Evolutionary conservation across 2,329 filamentous ascomycete species (phyloP).

Genomic region (Ophiostoma quercus): DNA sequence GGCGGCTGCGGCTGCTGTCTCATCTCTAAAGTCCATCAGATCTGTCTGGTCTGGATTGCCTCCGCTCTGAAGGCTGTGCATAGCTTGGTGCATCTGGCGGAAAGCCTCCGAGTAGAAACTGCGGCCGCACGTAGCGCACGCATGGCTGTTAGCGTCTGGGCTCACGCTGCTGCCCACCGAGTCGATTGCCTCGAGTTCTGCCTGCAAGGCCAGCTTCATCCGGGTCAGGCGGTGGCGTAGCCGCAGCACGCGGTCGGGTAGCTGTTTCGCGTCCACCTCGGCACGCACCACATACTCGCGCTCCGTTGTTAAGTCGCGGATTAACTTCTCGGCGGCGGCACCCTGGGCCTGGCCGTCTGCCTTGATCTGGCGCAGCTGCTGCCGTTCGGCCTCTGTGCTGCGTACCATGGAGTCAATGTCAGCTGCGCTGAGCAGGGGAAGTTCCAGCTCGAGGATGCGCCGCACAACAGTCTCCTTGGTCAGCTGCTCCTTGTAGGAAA

Average conservation of each 20-base stretch:
- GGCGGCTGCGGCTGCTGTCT: not conserved
- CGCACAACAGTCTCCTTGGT: conserved; percentile 98
- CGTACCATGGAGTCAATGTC: conserved; percentile 76
- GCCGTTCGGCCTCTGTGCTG: conserved; percentile 62
- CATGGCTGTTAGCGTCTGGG: not conserved
- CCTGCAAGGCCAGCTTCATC: conserved; percentile 61
- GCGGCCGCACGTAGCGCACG: conserved; percentile 21
- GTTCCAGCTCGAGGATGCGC: conserved; percentile 84
- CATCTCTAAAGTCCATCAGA: not conserved
- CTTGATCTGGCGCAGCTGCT: conserved; percentile 72
- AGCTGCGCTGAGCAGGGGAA: conserved; percentile 71
- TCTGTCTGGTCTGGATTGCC: not conserved
- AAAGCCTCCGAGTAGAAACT: conserved; percentile 25
- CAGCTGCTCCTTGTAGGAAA: conserved; percentile 96
- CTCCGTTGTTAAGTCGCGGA: conserved; percentile 48
- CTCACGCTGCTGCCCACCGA: conserved; percentile 34
- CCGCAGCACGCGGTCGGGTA: conserved; percentile 38
- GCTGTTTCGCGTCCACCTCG: conserved; percentile 43
- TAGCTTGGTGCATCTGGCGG: conserved; percentile 24
- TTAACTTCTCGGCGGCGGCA: conserved; percentile 61
- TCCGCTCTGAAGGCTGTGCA: conserved; percentile 20
- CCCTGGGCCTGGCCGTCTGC: conserved; percentile 70
- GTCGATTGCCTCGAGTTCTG: conserved; percentile 65
- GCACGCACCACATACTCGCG: conserved; percentile 47
- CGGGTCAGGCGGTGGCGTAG: conserved; percentile 31